Base-by-base conservation (phyloP, 2,329 filamentous ascomycete genomes). In the Chlorencoelia australis region DNA sequence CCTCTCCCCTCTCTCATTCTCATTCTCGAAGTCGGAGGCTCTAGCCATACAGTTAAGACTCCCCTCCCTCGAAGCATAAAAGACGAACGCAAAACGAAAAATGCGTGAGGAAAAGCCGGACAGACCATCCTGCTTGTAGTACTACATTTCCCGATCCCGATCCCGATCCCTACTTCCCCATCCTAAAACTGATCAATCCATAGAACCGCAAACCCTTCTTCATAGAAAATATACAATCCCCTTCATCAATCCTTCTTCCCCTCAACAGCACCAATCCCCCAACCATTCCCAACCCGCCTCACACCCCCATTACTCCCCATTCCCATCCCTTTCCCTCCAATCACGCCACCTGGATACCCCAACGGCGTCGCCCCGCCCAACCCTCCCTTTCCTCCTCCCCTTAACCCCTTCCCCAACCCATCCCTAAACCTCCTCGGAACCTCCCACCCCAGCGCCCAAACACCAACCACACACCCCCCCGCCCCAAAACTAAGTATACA, bases 381-480 rank as follows among this genome's bases (percentile, higher is more conserved):
- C 17, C 13, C 29, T 8, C n/a, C n/a, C n/a, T n/a, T 14, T 20
- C 16, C 28, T 43, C 43, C 21, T 50, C 49, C 2, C 49, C 51
- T 41, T 47, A 50, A 2, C 47, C 53, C 16, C 55, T 26, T 5
- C 48, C 15, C 48, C 53, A 11, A 36, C 50, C 39, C 47, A 46
- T 28, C 15, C 40, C 39, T 50, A 18, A 58, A 39, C 28, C 55
- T 44, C 44, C 61, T 62, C 1, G 75, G 75, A 49, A 79, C 53
- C 13, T 79, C 64, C 1, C 73, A 62, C 4, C 75, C 75, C 43
- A 76, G 66, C 40, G 76, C 77, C 56, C 77, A 79, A 38, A 71
- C 70, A 21, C 63, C 69, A 4, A 69, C 66, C 2, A 68, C 62
- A 8, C 73, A 54, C 2, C 63, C 58, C 7, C 75, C 75, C 0